Base-by-base conservation (phyloP, 805 yeast species). In the Ogataea pignaliae region DNA sequence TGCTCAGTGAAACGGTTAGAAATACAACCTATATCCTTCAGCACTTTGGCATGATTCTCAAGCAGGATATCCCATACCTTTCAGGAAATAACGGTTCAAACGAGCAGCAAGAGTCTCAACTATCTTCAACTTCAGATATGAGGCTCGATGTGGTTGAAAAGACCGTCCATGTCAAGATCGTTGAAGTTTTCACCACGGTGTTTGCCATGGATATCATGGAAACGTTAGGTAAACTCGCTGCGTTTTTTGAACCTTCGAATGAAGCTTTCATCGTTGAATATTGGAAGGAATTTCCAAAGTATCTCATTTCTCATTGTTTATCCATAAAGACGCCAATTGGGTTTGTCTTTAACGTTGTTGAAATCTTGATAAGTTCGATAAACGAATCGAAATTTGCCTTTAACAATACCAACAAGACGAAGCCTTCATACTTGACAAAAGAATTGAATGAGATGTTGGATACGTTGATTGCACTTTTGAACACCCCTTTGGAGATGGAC, bases 181-280 rank as follows among this genome's bases (percentile, higher is more conserved):
- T 83, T 2, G 80, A 81, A 43, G 72, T 73, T 28, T 68, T 81
- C 46, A 67, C 71, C 0, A 61, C 81, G 6, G 59, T 74, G 0
- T 76, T 73, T 55, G 64, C 78, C 2, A 68, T 78, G 60, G 89
- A 84, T 54, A 63, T 79, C 3, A 51, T 83, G 16, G 88, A 83
- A 51, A 63, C 68, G 0, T 58, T 79, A 14, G 54, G 69, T 12
- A 57, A 54, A 39, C 42, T 65, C 29, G 41, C 61, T 15, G 39
- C 55, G 9, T 53, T 52, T 44, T 41, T 49, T 37, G 51, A 54
- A 29, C 42, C 51, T 5, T 65, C 26, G 41, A 57, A 45, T 55
- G 62, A 32, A 42, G 57, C 17, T 49, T 57, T 42, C 46, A 54
- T 30, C 47, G 28, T n/a, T 15, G 63, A 68, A 61, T 68, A 56